Conservation (phyloP, 176 grass and related monocot species). For the Zea mays region Zm-B73-REFERENCE-NAM-5.0 NC_050097.1:11896501-11897000, state of each 20-base stretch:
- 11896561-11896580: too few relatives aligned
- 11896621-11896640: not conserved
- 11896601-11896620: conserved; percentile 17
- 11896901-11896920: not conserved
- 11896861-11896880: not conserved
- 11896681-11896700: conserved; percentile 11
- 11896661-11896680: not conserved
- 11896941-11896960: not conserved
- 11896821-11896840: not conserved
- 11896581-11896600: not conserved
- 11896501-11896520: too few relatives aligned
- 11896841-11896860: not conserved
- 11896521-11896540: too few relatives aligned
- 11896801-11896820: conserved; percentile 1
- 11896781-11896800: not conserved
- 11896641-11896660: not conserved
- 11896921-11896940: not conserved
- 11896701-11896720: not conserved
- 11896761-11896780: not conserved
- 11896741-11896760: conserved; percentile 7
- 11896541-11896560: too few relatives aligned
- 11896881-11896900: not conserved
- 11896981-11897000: conserved; percentile 7
- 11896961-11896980: not conserved
- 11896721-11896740: conserved; percentile 7